Conservation (phyloP, 176 grass and related monocot species). For the Otatea glauca region DNA sequence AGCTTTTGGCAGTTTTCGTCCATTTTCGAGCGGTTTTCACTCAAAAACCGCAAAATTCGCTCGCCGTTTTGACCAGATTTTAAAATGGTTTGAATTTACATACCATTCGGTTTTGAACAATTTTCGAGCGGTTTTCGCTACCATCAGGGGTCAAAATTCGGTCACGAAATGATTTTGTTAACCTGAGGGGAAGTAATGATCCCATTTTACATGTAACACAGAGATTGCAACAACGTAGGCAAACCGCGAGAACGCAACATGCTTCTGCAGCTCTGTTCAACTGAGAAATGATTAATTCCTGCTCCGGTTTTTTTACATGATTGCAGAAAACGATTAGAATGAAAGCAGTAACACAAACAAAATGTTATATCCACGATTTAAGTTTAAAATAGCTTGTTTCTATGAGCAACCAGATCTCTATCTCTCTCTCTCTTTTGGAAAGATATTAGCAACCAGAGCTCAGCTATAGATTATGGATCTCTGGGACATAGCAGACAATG, state of each 20-base stretch:
- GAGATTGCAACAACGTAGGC: not conserved
- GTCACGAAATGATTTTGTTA: too few species aligned
- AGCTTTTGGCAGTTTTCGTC: too few species aligned
- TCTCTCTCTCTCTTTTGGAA: too few species aligned
- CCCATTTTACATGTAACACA: not conserved
- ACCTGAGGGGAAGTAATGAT: not conserved
- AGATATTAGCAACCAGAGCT: slow-evolving; percentile 1
- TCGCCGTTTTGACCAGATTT: too few species aligned
- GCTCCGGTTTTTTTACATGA: not conserved
- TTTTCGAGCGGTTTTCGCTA: too few species aligned
- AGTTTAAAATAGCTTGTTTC: not conserved
- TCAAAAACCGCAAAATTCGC: too few species aligned
- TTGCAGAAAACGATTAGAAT: slow-evolving; percentile 19
- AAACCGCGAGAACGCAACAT: not conserved
- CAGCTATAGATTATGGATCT: not conserved
- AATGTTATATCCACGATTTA: not conserved
- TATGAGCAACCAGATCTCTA: not conserved
- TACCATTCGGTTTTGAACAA: too few species aligned
- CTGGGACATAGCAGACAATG: not conserved
- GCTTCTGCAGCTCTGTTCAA: not conserved
- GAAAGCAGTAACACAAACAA: not conserved
- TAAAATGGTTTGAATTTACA: too few species aligned
- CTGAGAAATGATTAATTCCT: not conserved
- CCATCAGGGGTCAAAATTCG: too few species aligned
- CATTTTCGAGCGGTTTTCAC: too few species aligned